Evolutionary conservation across 2,329 filamentous ascomycete genomes (phyloP).

Genomic region (Aspergillus tanneri): DNA sequence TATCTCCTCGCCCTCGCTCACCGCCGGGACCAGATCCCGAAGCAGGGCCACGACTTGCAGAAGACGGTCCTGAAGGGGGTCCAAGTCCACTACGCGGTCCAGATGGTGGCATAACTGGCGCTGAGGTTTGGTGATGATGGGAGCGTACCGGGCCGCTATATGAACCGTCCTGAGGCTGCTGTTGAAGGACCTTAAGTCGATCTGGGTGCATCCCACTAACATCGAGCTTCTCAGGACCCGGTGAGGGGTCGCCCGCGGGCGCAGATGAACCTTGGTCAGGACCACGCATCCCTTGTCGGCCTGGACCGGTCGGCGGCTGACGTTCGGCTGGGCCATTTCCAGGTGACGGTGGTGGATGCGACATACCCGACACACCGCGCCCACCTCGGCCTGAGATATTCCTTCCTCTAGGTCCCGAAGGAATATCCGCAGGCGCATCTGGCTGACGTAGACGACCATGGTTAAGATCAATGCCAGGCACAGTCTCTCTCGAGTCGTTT

Average conservation of each 20-base stretch:
- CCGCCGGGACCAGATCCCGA: constrained; percentile 37
- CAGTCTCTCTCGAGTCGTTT: constrained; percentile 39
- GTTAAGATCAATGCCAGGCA: constrained; percentile 42
- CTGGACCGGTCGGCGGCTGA: constrained; percentile 46
- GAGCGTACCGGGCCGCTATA: constrained; percentile 21
- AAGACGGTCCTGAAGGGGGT: constrained; percentile 37
- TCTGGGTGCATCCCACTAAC: constrained; percentile 55
- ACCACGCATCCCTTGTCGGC: constrained; percentile 38
- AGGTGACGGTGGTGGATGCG: constrained; percentile 15
- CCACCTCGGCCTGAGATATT: constrained; percentile 37
- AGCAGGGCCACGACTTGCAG: constrained; percentile 37
- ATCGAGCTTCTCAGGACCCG: constrained; percentile 35
- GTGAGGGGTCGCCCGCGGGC: constrained; percentile 32
- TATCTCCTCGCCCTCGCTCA: constrained; percentile 45
- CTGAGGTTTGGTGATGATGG: constrained; percentile 26
- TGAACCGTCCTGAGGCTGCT: constrained; percentile 26
- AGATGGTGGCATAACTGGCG: constrained; percentile 37
- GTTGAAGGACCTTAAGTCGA: constrained; percentile 48
- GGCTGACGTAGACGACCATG: constrained; percentile 49
- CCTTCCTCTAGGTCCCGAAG: constrained; percentile 55
- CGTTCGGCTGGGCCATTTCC: constrained; percentile 35
- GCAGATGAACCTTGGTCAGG: constrained; percentile 33
- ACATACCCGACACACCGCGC: constrained; percentile 40
- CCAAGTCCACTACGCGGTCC: constrained; percentile 41
- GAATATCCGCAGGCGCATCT: constrained; percentile 44